These are phyloP conservation scores for Rubus parviflorus DNA, from an alignment of 306 rosid species.

Conservation along the genomic window DNA sequence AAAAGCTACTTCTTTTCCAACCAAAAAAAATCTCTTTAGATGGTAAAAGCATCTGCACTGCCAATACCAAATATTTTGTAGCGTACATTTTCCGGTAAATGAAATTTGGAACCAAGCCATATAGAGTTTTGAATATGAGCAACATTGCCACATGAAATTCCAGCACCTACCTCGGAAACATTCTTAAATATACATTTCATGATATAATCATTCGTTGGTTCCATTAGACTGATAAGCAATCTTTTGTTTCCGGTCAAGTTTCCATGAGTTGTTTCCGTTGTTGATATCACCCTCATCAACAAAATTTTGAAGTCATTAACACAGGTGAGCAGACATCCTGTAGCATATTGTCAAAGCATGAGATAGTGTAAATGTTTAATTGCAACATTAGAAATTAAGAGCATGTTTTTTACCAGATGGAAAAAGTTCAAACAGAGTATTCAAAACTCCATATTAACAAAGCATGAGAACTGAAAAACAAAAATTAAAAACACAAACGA, in stretches of 20 bases:
- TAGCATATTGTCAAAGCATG: conserved; percentile 31
- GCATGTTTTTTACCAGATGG: not conserved
- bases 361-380: conserved; percentile 14
- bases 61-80: not conserved
- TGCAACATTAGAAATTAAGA: conserved; percentile 13
- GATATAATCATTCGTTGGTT: conserved; percentile 83
- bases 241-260: conserved; percentile 40
- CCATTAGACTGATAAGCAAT: conserved; percentile 61
- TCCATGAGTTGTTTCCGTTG: conserved; percentile 40
- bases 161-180: conserved; percentile 61
- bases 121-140: conserved; percentile 12
- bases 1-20: not conserved
- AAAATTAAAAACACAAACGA: not conserved
- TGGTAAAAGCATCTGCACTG: not conserved
- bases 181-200: conserved; percentile 67
- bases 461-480: not conserved
- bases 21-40: conserved; percentile 12
- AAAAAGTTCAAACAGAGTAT: not conserved
- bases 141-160: conserved; percentile 18
- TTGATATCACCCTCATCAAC: conserved; percentile 44
- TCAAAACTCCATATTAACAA: not conserved
- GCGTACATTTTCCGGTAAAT: not conserved
- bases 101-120: conserved; percentile 18
- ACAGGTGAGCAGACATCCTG: conserved; percentile 76
- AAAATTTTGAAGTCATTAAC: conserved; percentile 61